A percentile compares a stretch with the other conserved stretches of the same genome.
Conservation (phyloP, 1,139 yeast genomes). For the Meyerozyma sp. region DNA sequence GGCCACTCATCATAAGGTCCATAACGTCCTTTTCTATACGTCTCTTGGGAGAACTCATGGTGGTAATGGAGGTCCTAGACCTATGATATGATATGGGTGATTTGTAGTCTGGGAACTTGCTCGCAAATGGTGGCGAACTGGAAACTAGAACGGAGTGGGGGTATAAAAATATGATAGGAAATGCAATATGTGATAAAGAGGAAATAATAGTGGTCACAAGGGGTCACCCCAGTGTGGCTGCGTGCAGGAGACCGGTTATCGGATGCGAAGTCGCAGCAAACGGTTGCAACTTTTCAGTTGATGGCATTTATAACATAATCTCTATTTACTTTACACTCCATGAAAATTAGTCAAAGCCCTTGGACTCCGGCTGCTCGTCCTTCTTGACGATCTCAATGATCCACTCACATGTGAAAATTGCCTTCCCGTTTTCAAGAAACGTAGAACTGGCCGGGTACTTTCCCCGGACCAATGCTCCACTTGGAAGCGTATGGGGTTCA, state of each 20-base stretch:
- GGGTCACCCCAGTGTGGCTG: not conserved
- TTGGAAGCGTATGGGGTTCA: constrained; percentile 29
- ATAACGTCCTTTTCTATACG: constrained; percentile 95
- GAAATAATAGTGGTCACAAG: not conserved
- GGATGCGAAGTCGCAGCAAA: too few relatives aligned
- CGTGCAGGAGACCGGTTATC: not conserved
- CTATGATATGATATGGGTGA: not conserved
- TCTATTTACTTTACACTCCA: too few relatives aligned
- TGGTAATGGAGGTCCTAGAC: not conserved
- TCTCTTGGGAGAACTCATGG: constrained; percentile 70
- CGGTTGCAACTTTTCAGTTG: not conserved
- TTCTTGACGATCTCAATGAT: constrained; percentile 22
- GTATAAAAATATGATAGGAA: not conserved
- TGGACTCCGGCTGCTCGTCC: constrained; percentile 14
- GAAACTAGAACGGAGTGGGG: not conserved
- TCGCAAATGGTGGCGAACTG: not conserved
- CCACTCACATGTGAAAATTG: constrained; percentile 24
- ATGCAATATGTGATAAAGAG: not conserved
- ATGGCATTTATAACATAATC: not conserved
- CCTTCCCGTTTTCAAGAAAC: constrained; percentile 22
- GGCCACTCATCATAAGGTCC: constrained; percentile 96
- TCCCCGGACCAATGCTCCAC: constrained; percentile 31
- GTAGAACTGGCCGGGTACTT: constrained; percentile 24
- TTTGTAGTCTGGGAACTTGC: not conserved
- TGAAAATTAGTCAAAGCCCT: constrained; percentile 3